A percentile compares a stretch with the other conserved stretches of the same genome.
These are phyloP conservation scores for Craterostigma plantagineum DNA, from an alignment of 257 asterid genomes.

Conservation along the genomic window DNA sequence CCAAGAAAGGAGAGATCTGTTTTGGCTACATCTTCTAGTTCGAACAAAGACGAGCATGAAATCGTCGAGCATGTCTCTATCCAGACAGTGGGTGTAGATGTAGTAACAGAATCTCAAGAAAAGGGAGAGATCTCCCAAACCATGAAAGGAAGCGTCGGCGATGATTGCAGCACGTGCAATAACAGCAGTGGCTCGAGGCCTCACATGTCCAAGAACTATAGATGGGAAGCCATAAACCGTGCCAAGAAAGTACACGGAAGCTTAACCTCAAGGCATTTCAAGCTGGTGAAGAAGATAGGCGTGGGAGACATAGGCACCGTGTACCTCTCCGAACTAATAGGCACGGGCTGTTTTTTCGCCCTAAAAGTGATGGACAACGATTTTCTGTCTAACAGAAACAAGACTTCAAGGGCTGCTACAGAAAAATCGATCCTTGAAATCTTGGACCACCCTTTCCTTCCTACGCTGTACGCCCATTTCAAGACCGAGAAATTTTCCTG, in stretches of 20 bases:
- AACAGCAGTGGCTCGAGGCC: slow-evolving; percentile 60
- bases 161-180: slow-evolving; percentile 63
- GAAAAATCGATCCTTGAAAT: slow-evolving; percentile 76
- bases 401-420: slow-evolving; percentile 54
- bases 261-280: slow-evolving; percentile 48
- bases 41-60: too few relatives aligned
- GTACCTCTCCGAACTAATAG: slow-evolving; percentile 67
- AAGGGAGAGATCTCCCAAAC: slow-evolving; percentile 60
- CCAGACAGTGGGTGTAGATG: too few relatives aligned
- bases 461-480: slow-evolving; percentile 66
- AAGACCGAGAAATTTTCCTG: slow-evolving; percentile 51
- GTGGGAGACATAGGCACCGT: slow-evolving; percentile 81
- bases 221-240: slow-evolving; percentile 72
- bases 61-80: too few relatives aligned
- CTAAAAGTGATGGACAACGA: slow-evolving; percentile 70
- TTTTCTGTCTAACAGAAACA: slow-evolving; percentile 35
- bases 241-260: slow-evolving; percentile 44
- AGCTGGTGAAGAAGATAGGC: slow-evolving; percentile 60
- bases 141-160: slow-evolving; percentile 72
- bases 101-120: slow-evolving; percentile 42
- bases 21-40: slow-evolving; percentile 20
- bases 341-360: slow-evolving; percentile 57
- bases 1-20: slow-evolving; percentile 22
- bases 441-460: slow-evolving; percentile 88
- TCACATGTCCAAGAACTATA: slow-evolving; percentile 73